Evolutionary conservation across 331 rosid genomes (phyloP).

Genomic region (Spiraea crenata): DNA sequence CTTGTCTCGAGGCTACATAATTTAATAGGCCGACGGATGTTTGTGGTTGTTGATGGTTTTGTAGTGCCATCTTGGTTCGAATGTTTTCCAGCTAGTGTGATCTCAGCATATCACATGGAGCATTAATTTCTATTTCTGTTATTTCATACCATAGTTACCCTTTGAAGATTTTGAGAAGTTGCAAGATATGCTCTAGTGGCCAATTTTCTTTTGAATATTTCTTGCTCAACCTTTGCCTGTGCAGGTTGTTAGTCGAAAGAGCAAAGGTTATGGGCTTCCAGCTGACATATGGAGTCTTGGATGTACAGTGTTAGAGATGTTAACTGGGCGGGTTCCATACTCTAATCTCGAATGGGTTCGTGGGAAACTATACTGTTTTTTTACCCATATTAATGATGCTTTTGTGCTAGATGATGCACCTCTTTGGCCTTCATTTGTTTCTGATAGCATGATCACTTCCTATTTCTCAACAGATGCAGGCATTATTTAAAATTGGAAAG

Average conservation of each 20-base stretch:
- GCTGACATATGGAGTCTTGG: constrained; percentile 97
- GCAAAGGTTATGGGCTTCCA: constrained; percentile 72
- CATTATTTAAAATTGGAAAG: constrained; percentile 70
- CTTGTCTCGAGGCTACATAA: background rate
- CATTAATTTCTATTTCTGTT: background rate
- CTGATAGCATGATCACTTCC: constrained; percentile 24
- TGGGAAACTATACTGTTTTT: constrained; percentile 10
- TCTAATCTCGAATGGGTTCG: constrained; percentile 51
- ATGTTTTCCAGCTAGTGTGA: background rate
- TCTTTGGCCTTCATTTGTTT: constrained; percentile 9
- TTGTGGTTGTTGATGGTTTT: background rate
- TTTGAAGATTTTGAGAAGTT: background rate
- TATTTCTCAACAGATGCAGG: constrained; percentile 59
- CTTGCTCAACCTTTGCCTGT: constrained; percentile 19
- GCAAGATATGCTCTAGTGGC: background rate
- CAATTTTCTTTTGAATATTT: background rate
- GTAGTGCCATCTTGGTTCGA: background rate
- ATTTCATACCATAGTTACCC: background rate
- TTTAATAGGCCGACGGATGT: background rate
- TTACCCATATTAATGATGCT: background rate
- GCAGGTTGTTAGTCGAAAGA: constrained; percentile 70
- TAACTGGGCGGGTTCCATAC: constrained; percentile 65
- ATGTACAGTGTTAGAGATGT: constrained; percentile 92
- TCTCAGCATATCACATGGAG: background rate
- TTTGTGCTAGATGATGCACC: constrained; percentile 1